phyloP scores from a whole-genome alignment of 2,329 filamentous ascomycete genomes.

The Alternaria consortialis region DNA sequence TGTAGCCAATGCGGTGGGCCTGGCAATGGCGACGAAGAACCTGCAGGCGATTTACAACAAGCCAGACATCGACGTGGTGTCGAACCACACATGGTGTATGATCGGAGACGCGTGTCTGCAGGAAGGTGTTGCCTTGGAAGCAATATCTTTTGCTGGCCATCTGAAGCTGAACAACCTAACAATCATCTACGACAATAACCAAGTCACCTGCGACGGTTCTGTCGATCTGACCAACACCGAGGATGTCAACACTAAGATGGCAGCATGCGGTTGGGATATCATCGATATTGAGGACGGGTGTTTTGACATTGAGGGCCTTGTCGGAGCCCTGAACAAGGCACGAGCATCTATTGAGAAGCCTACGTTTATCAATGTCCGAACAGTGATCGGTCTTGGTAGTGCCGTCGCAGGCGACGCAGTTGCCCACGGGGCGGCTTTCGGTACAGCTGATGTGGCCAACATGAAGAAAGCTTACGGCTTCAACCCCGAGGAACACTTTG shows the following conservation, averaged over 20 bases:
- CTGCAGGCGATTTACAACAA: conserved; percentile 69
- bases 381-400: conserved; percentile 65
- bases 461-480: conserved; percentile 63
- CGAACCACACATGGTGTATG: conserved; percentile 65
- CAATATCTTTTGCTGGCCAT: conserved; percentile 66
- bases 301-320: conserved; percentile 60
- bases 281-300: conserved; percentile 64
- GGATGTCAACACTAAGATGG: conserved; percentile 67
- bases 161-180: conserved; percentile 65
- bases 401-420: conserved; percentile 62
- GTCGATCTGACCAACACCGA: conserved; percentile 64
- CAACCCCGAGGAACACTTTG: conserved; percentile 59
- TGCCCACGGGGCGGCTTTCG: conserved; percentile 67
- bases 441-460: conserved; percentile 62
- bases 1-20: conserved; percentile 64
- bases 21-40: conserved; percentile 64
- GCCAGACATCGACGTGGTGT: conserved; percentile 57
- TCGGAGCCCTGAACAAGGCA: conserved; percentile 58
- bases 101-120: conserved; percentile 66
- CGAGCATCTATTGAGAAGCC: conserved; percentile 59
- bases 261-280: conserved; percentile 65
- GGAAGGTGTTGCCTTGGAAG: conserved; percentile 67
- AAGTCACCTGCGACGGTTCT: conserved; percentile 67
- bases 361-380: conserved; percentile 66
- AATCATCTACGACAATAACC: conserved; percentile 69